A percentile compares a stretch with the other conserved stretches of the same genome.
These are phyloP conservation scores for Dimocarpus longan DNA, from an alignment of 345 rosid species.

Conservation along the genomic window DNA sequence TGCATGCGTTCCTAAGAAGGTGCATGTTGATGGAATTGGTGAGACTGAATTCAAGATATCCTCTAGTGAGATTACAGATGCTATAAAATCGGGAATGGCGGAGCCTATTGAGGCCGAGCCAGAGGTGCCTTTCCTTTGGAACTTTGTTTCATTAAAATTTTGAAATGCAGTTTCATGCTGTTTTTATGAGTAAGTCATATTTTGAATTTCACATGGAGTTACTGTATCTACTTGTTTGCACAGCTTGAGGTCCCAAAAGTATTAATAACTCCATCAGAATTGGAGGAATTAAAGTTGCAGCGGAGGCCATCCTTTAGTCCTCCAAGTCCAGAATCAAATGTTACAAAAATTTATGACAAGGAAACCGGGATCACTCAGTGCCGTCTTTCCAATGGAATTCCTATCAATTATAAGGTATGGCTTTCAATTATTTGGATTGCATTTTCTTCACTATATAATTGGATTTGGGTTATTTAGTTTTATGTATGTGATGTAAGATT, in stretches of 20 bases:
- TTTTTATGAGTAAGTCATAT: constrained; percentile 18
- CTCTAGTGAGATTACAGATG: constrained; percentile 65
- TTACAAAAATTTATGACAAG: constrained; percentile 66
- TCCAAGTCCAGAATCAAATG: constrained; percentile 46
- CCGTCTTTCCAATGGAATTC: constrained; percentile 92
- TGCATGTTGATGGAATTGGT: constrained; percentile 77
- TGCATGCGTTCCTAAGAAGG: constrained; percentile 92
- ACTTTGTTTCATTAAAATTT: constrained; percentile 18
- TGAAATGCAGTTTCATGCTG: constrained; percentile 2
- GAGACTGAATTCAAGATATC: constrained; percentile 89
- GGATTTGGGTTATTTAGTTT: neutral
- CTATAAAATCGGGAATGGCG: constrained; percentile 71
- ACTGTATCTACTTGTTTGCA: constrained; percentile 28
- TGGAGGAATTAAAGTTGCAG: constrained; percentile 70
- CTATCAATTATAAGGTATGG: constrained; percentile 81
- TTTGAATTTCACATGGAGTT: constrained; percentile 22
- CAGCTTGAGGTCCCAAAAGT: constrained; percentile 99
- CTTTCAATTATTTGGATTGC: constrained; percentile 8
- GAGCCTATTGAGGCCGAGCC: constrained; percentile 98
- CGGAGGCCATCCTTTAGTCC: constrained; percentile 66
- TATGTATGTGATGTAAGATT: constrained; percentile 3
- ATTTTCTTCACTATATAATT: constrained; percentile 8
- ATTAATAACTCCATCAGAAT: constrained; percentile 63
- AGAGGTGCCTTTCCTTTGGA: constrained; percentile 57
- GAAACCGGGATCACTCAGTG: constrained; percentile 90